Evolutionary conservation across 1,284 basidiomycete genomes (phyloP).

Genomic region (Chondrostereum purpureum): DNA sequence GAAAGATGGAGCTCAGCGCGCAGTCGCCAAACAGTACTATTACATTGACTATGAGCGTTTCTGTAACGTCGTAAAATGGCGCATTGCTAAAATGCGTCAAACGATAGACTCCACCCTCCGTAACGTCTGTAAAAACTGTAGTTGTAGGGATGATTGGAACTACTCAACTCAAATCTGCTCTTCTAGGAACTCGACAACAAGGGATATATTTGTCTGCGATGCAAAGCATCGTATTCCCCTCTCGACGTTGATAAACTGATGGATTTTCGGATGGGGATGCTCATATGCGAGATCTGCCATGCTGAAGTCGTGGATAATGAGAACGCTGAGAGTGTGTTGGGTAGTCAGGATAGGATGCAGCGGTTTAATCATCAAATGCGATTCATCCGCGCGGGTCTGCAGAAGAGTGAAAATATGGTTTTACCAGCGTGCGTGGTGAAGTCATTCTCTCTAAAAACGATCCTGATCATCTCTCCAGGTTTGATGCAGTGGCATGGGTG

Average conservation of each 20-base stretch:
- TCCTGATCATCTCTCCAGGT: constrained; percentile 33
- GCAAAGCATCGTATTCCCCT: constrained; percentile 78
- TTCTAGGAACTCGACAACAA: constrained; percentile 94
- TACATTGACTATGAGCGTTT: constrained; percentile 92
- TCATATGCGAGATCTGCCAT: constrained; percentile 75
- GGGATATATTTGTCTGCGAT: constrained; percentile 92
- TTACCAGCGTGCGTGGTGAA: constrained; percentile 61
- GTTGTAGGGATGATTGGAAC: too few species aligned
- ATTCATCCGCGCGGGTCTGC: constrained; percentile 80
- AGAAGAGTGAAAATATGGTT: constrained; percentile 84
- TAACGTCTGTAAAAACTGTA: too few species aligned
- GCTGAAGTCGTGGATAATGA: constrained; percentile 89
- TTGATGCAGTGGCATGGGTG: constrained; percentile 80
- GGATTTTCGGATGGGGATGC: constrained; percentile 56
- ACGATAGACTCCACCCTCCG: constrained; percentile 84
- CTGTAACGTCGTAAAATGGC: constrained; percentile 97
- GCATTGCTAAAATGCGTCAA: constrained; percentile 90
- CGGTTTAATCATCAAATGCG: constrained; percentile 90
- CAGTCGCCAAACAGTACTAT: constrained; percentile 56
- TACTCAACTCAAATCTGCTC: too few species aligned
- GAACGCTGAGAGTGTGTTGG: constrained; percentile 75
- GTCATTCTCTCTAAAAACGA: constrained; percentile 1
- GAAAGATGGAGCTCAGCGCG: constrained; percentile 76
- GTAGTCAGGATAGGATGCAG: constrained; percentile 91
- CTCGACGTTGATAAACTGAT: constrained; percentile 82